Percentiles rank a stretch among this genome's conserved stretches.
These are phyloP conservation scores for Citrus hindsii DNA, from an alignment of 345 rosid species.

Conservation along the genomic window DNA sequence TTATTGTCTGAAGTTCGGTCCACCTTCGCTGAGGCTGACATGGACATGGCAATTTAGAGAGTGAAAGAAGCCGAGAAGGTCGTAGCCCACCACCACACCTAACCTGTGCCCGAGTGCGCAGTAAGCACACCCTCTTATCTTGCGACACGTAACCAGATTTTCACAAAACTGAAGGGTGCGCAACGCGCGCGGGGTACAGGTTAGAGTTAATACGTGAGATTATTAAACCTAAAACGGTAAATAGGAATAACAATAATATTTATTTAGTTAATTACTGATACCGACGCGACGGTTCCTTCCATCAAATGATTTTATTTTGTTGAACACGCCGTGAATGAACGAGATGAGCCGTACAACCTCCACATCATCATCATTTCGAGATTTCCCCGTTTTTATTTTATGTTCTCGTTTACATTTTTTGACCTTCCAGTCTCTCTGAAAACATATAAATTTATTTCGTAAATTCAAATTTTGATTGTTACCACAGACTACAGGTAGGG, in stretches of 20 bases:
- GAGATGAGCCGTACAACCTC: neutral
- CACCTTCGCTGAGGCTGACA: conserved; percentile 29
- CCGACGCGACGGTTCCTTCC: conserved; percentile 10
- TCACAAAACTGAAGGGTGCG: neutral
- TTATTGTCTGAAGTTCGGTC: conserved; percentile 11
- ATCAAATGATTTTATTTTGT: neutral
- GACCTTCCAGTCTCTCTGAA: neutral
- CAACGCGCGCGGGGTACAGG: neutral
- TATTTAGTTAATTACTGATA: neutral
- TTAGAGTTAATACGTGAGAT: neutral
- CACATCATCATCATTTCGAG: neutral
- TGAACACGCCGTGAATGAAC: neutral
- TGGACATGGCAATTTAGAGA: conserved; percentile 4
- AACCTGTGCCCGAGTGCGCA: conserved; percentile 7
- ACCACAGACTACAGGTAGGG: no score
- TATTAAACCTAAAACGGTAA: neutral
- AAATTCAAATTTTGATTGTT: neutral
- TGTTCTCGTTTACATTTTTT: neutral
- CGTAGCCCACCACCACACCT: conserved; percentile 1
- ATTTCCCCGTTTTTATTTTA: neutral
- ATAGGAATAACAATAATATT: neutral
- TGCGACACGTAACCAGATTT: conserved; percentile 7
- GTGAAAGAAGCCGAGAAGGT: neutral
- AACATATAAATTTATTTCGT: neutral
- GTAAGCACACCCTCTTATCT: conserved; percentile 1